Evolutionary conservation across 352 stramenopile species (phyloP).

Genomic region (Globisporangium irregulare): DNA sequence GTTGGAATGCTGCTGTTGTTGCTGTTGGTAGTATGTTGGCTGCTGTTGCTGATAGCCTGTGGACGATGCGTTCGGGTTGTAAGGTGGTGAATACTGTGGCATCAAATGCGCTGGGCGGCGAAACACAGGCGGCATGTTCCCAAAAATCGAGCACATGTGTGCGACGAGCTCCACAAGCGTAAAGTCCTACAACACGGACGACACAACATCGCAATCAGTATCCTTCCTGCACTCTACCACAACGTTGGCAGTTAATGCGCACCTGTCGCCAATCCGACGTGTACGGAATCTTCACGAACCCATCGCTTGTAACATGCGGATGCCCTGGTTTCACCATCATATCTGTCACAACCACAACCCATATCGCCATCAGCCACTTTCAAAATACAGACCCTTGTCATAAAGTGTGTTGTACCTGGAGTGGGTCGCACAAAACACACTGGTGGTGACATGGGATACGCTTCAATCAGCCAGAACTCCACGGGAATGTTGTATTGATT

Average conservation of each 20-base stretch:
- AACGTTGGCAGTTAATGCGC: not conserved
- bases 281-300: slow-evolving; percentile 87
- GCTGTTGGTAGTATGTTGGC: slow-evolving; percentile 43
- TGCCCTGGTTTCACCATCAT: slow-evolving; percentile 88
- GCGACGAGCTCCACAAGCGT: slow-evolving; percentile 83
- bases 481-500: slow-evolving; percentile 92
- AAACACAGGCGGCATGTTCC: slow-evolving; percentile 84
- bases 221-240: not conserved
- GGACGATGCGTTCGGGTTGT: slow-evolving; percentile 25
- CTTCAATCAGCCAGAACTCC: slow-evolving; percentile 86
- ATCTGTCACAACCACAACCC: slow-evolving; percentile 26
- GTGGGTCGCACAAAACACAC: slow-evolving; percentile 88
- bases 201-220: slow-evolving; percentile 6
- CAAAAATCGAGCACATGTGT: slow-evolving; percentile 89
- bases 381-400: not conserved
- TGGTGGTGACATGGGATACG: slow-evolving; percentile 74
- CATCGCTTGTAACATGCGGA: slow-evolving; percentile 83
- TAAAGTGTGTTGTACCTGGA: slow-evolving; percentile 25
- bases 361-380: not conserved
- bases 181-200: slow-evolving; percentile 45
- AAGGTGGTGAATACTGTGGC: slow-evolving; percentile 32
- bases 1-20: slow-evolving; percentile 20
- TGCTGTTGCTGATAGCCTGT: slow-evolving; percentile 20
- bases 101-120: slow-evolving; percentile 50
- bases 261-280: slow-evolving; percentile 73